phyloP scores from a whole-genome alignment of 2,329 filamentous ascomycete genomes.

The Xylariaceae sp. region DNA sequence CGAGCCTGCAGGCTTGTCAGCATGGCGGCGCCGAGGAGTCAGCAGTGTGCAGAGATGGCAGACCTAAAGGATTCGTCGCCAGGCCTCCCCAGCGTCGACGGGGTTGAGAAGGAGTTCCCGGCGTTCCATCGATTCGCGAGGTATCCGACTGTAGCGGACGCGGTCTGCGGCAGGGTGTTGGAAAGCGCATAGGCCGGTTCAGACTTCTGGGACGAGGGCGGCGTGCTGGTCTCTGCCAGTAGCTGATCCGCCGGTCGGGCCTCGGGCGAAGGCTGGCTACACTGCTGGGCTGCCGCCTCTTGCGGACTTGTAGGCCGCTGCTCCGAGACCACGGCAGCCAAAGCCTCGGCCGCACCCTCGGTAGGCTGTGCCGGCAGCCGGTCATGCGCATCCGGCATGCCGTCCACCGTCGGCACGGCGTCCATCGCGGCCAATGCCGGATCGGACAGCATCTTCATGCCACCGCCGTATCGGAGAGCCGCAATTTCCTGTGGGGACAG shows the following conservation, averaged over 20 bases:
- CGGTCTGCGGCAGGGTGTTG: conserved; percentile 34
- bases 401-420: conserved; percentile 19
- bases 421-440: conserved; percentile 25
- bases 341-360: too few species aligned
- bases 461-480: conserved; percentile 45
- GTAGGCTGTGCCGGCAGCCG: too few species aligned
- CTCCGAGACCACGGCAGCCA: conserved; percentile 10
- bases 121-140: conserved; percentile 51
- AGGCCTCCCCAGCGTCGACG: conserved; percentile 31
- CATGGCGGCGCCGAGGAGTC: neutral
- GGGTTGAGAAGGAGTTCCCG: conserved; percentile 43
- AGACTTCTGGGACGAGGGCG: conserved; percentile 19
- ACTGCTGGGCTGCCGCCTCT: conserved; percentile 13
- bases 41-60: conserved; percentile 9
- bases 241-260: conserved; percentile 3
- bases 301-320: conserved; percentile 12
- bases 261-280: conserved; percentile 16
- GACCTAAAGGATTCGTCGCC: conserved; percentile 41
- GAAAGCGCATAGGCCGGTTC: too few species aligned
- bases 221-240: conserved; percentile 7
- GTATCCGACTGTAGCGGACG: conserved; percentile 40
- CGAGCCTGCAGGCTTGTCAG: conserved; percentile 27
- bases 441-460: conserved; percentile 44
- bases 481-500: conserved; percentile 70
- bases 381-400: too few species aligned